phyloP scores from a whole-genome alignment of 2,329 filamentous ascomycete genomes.

The Verruconis gallopava region DNA sequence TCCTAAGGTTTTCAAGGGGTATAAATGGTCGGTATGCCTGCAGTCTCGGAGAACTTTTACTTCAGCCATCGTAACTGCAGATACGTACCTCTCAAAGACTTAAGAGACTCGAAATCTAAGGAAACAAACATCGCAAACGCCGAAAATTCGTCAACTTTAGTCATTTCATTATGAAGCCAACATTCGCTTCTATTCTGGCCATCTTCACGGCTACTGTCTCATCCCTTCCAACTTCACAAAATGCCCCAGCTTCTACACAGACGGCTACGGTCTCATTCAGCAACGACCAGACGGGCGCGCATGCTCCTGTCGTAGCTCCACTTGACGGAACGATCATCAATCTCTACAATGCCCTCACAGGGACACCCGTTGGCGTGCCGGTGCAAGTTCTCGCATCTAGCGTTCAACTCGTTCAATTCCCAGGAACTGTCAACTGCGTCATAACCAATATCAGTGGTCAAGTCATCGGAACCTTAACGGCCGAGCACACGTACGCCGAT shows the following conservation, averaged over 20 bases:
- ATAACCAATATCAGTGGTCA: not conserved
- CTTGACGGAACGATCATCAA: constrained; percentile 10
- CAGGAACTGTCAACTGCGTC: not conserved
- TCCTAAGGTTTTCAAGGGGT: no score
- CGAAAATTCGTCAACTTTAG: no score
- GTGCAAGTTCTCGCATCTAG: constrained; percentile 11
- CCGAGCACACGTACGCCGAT: not conserved
- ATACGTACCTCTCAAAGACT: no score
- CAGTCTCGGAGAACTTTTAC: no score
- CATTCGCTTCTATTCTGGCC: constrained; percentile 9
- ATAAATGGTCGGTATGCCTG: no score
- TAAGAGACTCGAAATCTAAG: no score
- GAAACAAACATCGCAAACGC: no score
- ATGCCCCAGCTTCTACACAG: not conserved
- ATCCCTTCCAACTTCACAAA: constrained; percentile 1
- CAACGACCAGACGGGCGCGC: constrained; percentile 12
- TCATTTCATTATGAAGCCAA: not conserved
- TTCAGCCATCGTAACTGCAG: no score
- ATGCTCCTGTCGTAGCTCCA: constrained; percentile 10
- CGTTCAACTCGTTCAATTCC: constrained; percentile 9
- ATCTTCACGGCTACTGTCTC: constrained; percentile 11
- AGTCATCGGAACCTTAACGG: not conserved
- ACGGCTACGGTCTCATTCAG: constrained; percentile 9
- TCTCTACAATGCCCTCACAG: constrained; percentile 11
- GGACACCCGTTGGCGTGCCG: constrained; percentile 10